Percentiles rank a stretch among this genome's conserved stretches.
Evolutionary conservation across 1,284 basidiomycete species (phyloP).

Genomic region (Naganishia cerealis): DNA sequence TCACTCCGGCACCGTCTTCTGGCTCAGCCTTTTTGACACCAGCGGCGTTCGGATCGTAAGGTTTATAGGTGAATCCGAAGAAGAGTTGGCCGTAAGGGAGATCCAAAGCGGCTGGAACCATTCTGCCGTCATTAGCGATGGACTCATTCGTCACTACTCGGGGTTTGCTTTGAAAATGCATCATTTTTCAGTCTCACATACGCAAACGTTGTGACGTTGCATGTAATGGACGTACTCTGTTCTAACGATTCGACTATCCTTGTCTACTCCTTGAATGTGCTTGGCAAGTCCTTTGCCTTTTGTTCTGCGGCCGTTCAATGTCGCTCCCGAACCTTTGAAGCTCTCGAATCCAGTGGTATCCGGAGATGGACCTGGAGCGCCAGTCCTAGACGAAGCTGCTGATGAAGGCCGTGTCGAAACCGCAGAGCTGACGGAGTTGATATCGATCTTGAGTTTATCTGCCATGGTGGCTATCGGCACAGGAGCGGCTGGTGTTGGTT

Average conservation of each 20-base stretch:
- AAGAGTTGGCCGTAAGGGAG: conserved; percentile 90
- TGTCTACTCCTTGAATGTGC: conserved; percentile 74
- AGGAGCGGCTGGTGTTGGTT: conserved; percentile 72
- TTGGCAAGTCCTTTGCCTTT: conserved; percentile 88
- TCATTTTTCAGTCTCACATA: conserved; percentile 32
- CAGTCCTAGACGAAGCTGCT: conserved; percentile 57
- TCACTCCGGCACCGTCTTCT: conserved; percentile 35
- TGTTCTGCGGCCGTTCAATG: conserved; percentile 79
- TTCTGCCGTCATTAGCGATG: conserved; percentile 67
- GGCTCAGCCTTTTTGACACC: conserved; percentile 53
- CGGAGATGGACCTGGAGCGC: conserved; percentile 38
- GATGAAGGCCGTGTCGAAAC: conserved; percentile 78
- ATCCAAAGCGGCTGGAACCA: conserved; percentile 84
- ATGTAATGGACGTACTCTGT: conserved; percentile 67
- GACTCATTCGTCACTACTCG: conserved; percentile 81
- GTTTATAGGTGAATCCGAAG: conserved; percentile 80
- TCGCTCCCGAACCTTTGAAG: conserved; percentile 90
- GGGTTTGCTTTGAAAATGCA: conserved; percentile 63
- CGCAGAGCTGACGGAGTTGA: conserved; percentile 65
- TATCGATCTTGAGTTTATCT: conserved; percentile 91
- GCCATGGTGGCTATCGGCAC: conserved; percentile 90
- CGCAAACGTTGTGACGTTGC: not conserved
- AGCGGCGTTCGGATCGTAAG: conserved; percentile 62
- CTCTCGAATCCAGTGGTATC: conserved; percentile 68
- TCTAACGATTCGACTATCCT: conserved; percentile 79